Percentiles rank a stretch among this genome's conserved stretches.
phyloP scores from a whole-genome alignment of 371 early-diverging fungal genomes.

The Rhizopus arrhizus region DNA sequence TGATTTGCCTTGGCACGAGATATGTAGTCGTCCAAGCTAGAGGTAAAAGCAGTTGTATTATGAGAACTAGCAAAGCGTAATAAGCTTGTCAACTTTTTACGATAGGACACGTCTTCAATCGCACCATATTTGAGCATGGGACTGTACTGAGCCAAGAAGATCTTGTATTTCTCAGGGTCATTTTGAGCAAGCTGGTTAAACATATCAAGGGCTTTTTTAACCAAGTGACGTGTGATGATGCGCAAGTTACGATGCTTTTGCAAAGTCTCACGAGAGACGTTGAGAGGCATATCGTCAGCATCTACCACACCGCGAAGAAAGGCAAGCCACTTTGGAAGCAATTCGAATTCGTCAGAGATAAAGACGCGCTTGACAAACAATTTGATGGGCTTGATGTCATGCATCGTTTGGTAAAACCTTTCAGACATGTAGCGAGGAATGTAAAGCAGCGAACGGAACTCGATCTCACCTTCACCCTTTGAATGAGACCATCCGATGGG shows the following conservation, averaged over 20 bases:
- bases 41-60: slow-evolving; percentile 49
- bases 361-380: slow-evolving; percentile 94
- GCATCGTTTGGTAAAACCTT: slow-evolving; percentile 65
- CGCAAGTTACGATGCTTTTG: slow-evolving; percentile 83
- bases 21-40: slow-evolving; percentile 85
- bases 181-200: slow-evolving; percentile 68
- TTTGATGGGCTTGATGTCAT: slow-evolving; percentile 86
- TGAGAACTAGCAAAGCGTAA: slow-evolving; percentile 80
- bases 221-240: slow-evolving; percentile 80
- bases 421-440: slow-evolving; percentile 75
- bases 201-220: slow-evolving; percentile 88
- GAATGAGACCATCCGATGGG: slow-evolving; percentile 77
- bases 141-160: slow-evolving; percentile 78
- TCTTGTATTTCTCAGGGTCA: slow-evolving; percentile 74
- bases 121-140: slow-evolving; percentile 82
- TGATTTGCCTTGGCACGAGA: slow-evolving; percentile 87
- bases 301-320: slow-evolving; percentile 88
- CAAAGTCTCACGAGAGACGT: slow-evolving; percentile 94
- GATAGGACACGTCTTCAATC: slow-evolving; percentile 71
- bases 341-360: slow-evolving; percentile 89
- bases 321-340: slow-evolving; percentile 73
- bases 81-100: slow-evolving; percentile 77
- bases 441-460: slow-evolving; percentile 85
- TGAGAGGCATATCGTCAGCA: slow-evolving; percentile 92
- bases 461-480: slow-evolving; percentile 87